Evolutionary conservation across 2,329 filamentous ascomycete genomes (phyloP), one percentile per base, ranked within the genome.

Genomic region (Exophiala calicioides): DNA sequence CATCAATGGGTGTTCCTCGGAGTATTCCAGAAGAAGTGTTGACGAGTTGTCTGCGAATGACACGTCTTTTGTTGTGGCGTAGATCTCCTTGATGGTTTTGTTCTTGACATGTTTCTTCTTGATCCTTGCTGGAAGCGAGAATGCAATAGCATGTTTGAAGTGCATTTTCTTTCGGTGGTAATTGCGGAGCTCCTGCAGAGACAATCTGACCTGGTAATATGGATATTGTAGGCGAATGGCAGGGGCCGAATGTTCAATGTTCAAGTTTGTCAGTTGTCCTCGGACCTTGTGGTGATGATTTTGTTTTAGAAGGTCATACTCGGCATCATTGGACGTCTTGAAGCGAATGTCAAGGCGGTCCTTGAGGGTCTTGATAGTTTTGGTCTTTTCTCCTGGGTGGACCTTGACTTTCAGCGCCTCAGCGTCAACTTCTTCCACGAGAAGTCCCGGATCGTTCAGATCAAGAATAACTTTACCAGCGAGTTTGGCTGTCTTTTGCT

Each of bases 221-320:
- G 93, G 93, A 81, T 88, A 97, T 53, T 94, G 88, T 30, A 98
- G 73, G 62, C 91, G 90, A 61, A 91, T 76, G 8, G 93, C 93
- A 12, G 93, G 91, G 75, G 95, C 77, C 66, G 88, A 90, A 70
- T 98, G 93, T 65, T 98, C 93, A 31, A 98, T 84, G n/a, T 86
- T 84, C 53, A 95, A 82, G 62, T 90, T 91, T 34, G 90, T 89
- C 51, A 98, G 80, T 1, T 89, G 95, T 41, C 90, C 93, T 57
- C 93, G 84, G 52, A 98, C 88, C 68, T 95, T 97, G 76, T 88
- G 90, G 70, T 95, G 89, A 62, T 95, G 90, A 62, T 96, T 97
- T 67, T 95, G 90, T 68, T 97, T 97, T 33, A 98, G 79, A 50
- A 90, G 82, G 62, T 97, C 90, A 65, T 98, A 98, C 1, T 90